Evolutionary conservation across 2,329 filamentous ascomycete genomes (phyloP).

Genomic region (Colletotrichum truncatum): DNA sequence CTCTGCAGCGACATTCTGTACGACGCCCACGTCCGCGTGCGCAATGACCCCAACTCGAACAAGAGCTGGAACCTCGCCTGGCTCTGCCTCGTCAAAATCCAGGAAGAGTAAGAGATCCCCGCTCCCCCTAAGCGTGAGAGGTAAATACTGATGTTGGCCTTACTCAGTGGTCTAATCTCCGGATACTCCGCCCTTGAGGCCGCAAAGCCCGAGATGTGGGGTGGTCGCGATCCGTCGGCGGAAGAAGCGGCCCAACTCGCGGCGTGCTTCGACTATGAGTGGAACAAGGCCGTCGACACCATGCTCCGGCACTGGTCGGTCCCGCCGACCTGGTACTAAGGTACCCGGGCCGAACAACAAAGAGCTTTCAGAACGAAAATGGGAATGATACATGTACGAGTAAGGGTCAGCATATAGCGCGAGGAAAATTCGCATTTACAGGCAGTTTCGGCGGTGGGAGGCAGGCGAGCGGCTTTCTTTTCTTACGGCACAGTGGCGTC

Average conservation of each 20-base stretch:
- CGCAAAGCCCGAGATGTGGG: conserved; percentile 75
- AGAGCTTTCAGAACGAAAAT: too few species aligned
- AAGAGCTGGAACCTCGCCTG: conserved; percentile 82
- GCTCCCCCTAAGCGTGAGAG: not conserved
- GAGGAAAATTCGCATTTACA: not conserved
- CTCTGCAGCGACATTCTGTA: conserved; percentile 72
- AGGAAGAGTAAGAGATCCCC: conserved; percentile 65
- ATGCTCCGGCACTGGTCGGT: conserved; percentile 76
- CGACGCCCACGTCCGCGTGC: conserved; percentile 72
- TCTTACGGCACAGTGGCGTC: not conserved
- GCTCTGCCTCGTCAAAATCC: conserved; percentile 74
- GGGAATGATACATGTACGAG: conserved; percentile 59
- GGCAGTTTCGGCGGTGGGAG: not conserved
- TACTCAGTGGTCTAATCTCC: conserved; percentile 64
- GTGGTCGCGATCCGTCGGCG: conserved; percentile 61
- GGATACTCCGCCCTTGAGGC: conserved; percentile 71
- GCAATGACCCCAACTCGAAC: conserved; percentile 70
- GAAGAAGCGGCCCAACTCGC: conserved; percentile 68
- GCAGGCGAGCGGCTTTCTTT: not conserved
- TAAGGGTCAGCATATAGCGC: not conserved
- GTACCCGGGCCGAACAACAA: too few species aligned
- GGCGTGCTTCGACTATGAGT: conserved; percentile 71
- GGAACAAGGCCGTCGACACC: conserved; percentile 69
- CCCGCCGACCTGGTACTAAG: conserved; percentile 60
- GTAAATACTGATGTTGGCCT: not conserved